Conservation (phyloP, 306 rosid species). For the Vigna unguiculata region DNA sequence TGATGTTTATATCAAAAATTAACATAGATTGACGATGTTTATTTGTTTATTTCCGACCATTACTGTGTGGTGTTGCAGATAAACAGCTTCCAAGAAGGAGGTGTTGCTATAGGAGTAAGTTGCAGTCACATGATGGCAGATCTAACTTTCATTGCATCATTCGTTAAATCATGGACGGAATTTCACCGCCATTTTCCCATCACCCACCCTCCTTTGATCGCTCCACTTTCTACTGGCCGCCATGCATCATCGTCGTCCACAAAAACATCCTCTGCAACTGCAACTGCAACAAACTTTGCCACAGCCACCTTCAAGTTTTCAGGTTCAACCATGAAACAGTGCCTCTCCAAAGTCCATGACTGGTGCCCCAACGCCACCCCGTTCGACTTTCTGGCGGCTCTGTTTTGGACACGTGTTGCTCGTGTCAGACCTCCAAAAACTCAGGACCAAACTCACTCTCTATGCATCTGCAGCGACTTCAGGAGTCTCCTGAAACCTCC, state of each 20-base stretch:
- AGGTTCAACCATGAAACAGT: constrained; percentile 45
- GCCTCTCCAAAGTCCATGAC: constrained; percentile 40
- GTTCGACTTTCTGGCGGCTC: constrained; percentile 65
- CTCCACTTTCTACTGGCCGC: constrained; percentile 27
- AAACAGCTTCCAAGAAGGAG: constrained; percentile 76
- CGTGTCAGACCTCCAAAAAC: constrained; percentile 37
- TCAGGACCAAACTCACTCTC: constrained; percentile 34
- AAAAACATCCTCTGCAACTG: constrained; percentile 6
- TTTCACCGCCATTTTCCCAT: constrained; percentile 44
- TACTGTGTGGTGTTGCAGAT: constrained; percentile 46
- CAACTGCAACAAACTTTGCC: constrained; percentile 51
- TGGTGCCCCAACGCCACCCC: constrained; percentile 58
- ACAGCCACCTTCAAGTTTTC: constrained; percentile 69
- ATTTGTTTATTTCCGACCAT: too few relatives aligned
- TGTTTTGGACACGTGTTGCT: constrained; percentile 66
- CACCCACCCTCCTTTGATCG: constrained; percentile 45
- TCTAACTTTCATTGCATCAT: constrained; percentile 50
- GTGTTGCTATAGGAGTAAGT: constrained; percentile 76
- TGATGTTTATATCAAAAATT: too few relatives aligned
- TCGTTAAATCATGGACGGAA: constrained; percentile 69
- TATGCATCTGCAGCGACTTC: constrained; percentile 61
- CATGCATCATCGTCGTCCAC: not conserved
- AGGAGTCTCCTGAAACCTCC: constrained; percentile 47
- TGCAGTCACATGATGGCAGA: constrained; percentile 74
- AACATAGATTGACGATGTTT: too few relatives aligned